These are phyloP conservation scores for Bondarzewia mesenterica DNA, from an alignment of 1,284 basidiomycete species.

Conservation along the genomic window DNA sequence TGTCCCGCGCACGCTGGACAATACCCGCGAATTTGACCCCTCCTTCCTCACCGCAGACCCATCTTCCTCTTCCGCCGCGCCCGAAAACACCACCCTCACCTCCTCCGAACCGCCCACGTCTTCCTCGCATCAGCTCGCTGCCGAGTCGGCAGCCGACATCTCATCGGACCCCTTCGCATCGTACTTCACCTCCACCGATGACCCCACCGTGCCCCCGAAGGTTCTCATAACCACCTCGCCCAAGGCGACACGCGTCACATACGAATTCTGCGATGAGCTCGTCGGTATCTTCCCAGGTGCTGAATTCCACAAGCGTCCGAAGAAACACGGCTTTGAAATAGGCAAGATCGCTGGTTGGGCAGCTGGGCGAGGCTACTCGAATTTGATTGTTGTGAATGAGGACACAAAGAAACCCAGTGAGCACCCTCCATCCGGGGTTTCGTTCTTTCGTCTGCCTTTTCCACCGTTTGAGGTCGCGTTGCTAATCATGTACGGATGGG, in stretches of 20 bases:
- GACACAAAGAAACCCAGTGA: conserved; percentile 87
- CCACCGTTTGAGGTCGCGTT: neutral
- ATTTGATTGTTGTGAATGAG: conserved; percentile 91
- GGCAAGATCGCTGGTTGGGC: conserved; percentile 95
- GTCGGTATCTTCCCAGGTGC: conserved; percentile 91
- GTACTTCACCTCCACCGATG: conserved; percentile 49
- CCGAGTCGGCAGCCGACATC: conserved; percentile 58
- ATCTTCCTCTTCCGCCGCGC: conserved; percentile 21
- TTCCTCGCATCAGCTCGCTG: conserved; percentile 14
- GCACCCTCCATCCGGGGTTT: conserved; percentile 23
- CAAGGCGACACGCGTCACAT: conserved; percentile 79
- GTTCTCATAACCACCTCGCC: conserved; percentile 87
- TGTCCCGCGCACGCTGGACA: conserved; percentile 89
- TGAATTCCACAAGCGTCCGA: conserved; percentile 86
- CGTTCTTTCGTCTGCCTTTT: neutral
- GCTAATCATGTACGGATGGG: neutral
- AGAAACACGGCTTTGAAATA: conserved; percentile 91
- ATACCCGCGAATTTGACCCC: conserved; percentile 85
- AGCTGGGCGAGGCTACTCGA: conserved; percentile 79
- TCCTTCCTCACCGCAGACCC: conserved; percentile 74
- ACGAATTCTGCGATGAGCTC: conserved; percentile 87
- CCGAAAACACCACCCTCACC: neutral
- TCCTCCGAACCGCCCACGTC: conserved; percentile 26
- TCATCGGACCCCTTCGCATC: conserved; percentile 66
- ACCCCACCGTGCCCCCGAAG: conserved; percentile 69